A percentile compares a stretch with the other conserved stretches of the same genome.
These are phyloP conservation scores for Panicum virgatum DNA, from an alignment of 202 grass and related monocot genomes.

Conservation along the genomic window DNA sequence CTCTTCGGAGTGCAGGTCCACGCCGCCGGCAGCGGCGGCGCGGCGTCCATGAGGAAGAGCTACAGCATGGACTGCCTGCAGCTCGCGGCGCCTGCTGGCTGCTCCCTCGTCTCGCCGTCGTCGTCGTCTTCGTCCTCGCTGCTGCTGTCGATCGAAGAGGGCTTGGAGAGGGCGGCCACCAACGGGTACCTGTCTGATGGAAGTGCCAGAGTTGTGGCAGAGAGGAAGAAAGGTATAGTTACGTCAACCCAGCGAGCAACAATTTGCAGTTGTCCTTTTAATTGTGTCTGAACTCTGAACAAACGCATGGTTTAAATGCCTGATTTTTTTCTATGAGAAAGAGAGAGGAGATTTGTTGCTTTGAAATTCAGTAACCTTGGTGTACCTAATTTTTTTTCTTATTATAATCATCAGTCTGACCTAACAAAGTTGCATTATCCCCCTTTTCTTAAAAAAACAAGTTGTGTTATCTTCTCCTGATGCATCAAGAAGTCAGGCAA, in stretches of 20 bases:
- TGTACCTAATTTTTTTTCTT: slow-evolving; percentile 5
- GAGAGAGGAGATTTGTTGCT: neutral
- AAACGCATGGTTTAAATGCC: neutral
- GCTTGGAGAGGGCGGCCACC: slow-evolving; percentile 58
- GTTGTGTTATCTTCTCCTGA: slow-evolving; percentile 27
- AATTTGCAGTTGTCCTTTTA: neutral
- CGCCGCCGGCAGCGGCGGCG: slow-evolving; percentile 13
- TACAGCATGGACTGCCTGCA: slow-evolving; percentile 84
- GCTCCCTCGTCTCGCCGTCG: slow-evolving; percentile 46
- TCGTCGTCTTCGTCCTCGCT: slow-evolving; percentile 66
- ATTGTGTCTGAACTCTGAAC: neutral
- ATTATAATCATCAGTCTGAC: slow-evolving; percentile 18
- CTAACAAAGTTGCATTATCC: slow-evolving; percentile 36
- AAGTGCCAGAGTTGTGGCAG: slow-evolving; percentile 51
- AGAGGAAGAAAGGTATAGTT: slow-evolving; percentile 85
- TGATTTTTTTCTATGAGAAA: neutral
- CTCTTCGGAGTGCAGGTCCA: slow-evolving; percentile 88
- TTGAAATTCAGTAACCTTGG: slow-evolving; percentile 1
- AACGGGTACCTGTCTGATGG: slow-evolving; percentile 90
- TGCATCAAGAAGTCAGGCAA: neutral
- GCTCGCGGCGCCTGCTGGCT: slow-evolving; percentile 23
- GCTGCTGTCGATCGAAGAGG: slow-evolving; percentile 69
- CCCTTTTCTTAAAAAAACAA: neutral
- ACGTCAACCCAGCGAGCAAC: neutral
- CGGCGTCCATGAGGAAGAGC: slow-evolving; percentile 61